phyloP scores from a whole-genome alignment of 164 flowering plant genomes.

The Sedum album region DNA sequence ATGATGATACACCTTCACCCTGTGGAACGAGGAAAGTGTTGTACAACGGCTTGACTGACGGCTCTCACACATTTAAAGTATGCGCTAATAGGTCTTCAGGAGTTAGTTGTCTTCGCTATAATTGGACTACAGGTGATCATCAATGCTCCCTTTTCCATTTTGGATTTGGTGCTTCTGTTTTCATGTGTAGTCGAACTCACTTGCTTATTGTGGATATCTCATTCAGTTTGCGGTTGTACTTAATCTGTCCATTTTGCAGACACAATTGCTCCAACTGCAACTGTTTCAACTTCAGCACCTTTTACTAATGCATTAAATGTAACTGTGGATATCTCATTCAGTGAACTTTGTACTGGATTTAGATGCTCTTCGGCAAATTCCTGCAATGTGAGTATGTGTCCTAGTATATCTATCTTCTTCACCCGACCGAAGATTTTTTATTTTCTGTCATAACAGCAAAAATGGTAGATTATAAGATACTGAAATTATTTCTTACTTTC shows the following conservation, averaged over 20 bases:
- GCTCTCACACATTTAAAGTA: constrained; percentile 68
- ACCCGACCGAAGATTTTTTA: too few species aligned
- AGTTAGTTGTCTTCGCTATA: constrained; percentile 53
- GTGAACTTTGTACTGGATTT: constrained; percentile 84
- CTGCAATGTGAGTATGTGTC: constrained; percentile 88
- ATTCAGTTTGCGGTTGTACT: constrained; percentile 9
- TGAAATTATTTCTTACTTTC: constrained; percentile 15
- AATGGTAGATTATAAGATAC: constrained; percentile 12
- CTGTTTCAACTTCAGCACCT: constrained; percentile 38
- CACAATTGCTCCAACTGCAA: constrained; percentile 83
- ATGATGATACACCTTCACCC: constrained; percentile 31
- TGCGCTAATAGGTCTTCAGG: constrained; percentile 50
- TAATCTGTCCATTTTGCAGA: constrained; percentile 41
- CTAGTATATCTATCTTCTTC: not conserved
- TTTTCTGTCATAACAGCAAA: too few species aligned
- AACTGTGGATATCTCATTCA: constrained; percentile 61
- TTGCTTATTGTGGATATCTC: not conserved
- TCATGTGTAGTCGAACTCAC: not conserved
- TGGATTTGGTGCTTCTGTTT: not conserved
- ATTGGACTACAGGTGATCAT: constrained; percentile 81
- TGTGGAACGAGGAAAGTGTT: constrained; percentile 43
- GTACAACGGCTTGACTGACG: constrained; percentile 54
- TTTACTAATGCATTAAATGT: constrained; percentile 62
- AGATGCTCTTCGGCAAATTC: constrained; percentile 55
- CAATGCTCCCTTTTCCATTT: constrained; percentile 21